Evolutionary conservation across 2,329 filamentous ascomycete genomes (phyloP).

Genomic region (Chaetomiaceae sp.): DNA sequence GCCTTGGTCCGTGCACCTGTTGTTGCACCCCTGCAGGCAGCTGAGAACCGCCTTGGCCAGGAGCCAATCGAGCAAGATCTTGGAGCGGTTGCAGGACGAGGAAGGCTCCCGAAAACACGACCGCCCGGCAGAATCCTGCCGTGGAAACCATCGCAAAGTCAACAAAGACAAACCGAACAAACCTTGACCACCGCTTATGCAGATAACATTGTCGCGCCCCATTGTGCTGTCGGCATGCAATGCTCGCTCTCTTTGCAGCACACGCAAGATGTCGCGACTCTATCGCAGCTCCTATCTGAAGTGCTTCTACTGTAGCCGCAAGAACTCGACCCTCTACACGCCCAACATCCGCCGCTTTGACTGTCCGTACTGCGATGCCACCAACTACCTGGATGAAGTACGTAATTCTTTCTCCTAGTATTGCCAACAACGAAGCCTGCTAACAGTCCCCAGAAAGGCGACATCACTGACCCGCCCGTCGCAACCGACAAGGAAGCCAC

Average conservation of each 20-base stretch:
- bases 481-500: conserved; percentile 46
- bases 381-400: conserved; percentile 87
- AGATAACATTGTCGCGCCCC: neutral
- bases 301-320: conserved; percentile 82
- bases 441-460: conserved; percentile 60
- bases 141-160: neutral
- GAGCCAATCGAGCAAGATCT: conserved; percentile 1
- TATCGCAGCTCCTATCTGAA: conserved; percentile 45
- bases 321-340: conserved; percentile 56
- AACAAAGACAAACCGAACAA: conserved; percentile 7
- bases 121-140: conserved; percentile 28
- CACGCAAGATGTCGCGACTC: conserved; percentile 40
- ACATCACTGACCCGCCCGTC: conserved; percentile 82
- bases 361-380: conserved; percentile 75
- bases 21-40: neutral
- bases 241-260: conserved; percentile 11
- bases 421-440: neutral
- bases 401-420: conserved; percentile 19
- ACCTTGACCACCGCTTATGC: neutral
- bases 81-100: neutral
- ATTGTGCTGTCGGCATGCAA: conserved; percentile 14
- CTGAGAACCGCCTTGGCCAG: neutral
- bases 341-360: conserved; percentile 61
- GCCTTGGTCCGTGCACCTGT: neutral
- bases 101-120: conserved; percentile 21